Base-by-base conservation (phyloP, 345 rosid genomes). In the Eutrema japonicum region DNA sequence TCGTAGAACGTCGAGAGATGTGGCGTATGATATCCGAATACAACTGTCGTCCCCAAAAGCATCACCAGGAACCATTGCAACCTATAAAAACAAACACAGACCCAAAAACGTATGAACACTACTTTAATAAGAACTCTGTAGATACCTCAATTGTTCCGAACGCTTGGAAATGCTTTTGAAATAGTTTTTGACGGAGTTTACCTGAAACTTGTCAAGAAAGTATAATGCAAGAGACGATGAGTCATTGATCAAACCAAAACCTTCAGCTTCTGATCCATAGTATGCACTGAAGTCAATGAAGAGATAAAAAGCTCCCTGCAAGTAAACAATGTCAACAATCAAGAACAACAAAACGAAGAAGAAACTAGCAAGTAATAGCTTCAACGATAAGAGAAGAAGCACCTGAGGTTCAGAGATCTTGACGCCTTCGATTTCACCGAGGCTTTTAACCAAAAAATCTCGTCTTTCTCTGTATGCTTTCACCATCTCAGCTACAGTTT, bases 221-320 rank as follows among this genome's bases (percentile, higher is more conserved):
- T 91, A 91, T 40, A 93, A 77, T 47, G 93, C 87, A 11, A 90
- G 84, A 35, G 88, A 79, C 5, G 83, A 85, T 0, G 90, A 95
- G 73, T 88, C 83, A 48, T 73, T 80, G 29, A 95, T 92, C 77
- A 61, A 53, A 56, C 98, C 99, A 51, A 90, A 95, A 12, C 91
- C 96, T 80, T 92, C 89, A 48, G 55, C 89, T 73, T 87, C 88
- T 37, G 82, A 47, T 75, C 98, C 99, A 29, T 87, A 95, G 83
- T 86, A 92, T 53, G 85, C 78, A 76, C 98, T 95, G 77, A 89
- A 82, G 72, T 95, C 96, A 42, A 88, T 74, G 70, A 95, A 92
- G 66, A 90, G 94, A 80, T 95, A 90, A 76, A 95, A 95, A 47
- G 98, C 99, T 79, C 99, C 99, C 98, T 92, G 86, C 83, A 83